Evolutionary conservation across 179 eudicot genomes (phyloP).

Genomic region (Heliamphora pulchella): DNA sequence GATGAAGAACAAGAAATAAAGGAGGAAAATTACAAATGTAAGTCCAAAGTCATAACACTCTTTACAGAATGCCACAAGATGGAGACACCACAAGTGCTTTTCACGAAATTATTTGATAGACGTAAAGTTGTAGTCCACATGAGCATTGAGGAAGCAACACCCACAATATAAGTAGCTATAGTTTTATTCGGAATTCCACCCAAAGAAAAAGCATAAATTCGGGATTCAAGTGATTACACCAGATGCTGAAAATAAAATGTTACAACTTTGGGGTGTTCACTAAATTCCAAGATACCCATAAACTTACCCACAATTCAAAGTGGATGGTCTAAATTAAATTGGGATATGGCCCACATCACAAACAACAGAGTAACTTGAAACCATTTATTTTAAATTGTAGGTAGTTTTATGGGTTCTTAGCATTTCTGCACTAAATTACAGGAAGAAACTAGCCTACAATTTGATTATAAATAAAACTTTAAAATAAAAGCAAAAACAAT

Average conservation of each 20-base stretch:
- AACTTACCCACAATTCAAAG: too few relatives aligned
- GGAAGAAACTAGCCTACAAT: background rate
- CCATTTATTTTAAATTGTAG: too few relatives aligned
- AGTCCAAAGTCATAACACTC: too few relatives aligned
- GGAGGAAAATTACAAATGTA: too few relatives aligned
- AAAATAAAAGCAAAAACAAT: background rate
- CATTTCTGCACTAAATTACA: too few relatives aligned
- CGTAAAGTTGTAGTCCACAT: background rate
- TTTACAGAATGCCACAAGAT: too few relatives aligned
- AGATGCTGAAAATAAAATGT: background rate
- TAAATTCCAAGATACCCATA: background rate
- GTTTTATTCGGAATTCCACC: background rate
- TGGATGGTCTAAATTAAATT: too few relatives aligned
- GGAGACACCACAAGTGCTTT: too few relatives aligned
- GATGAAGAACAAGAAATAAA: background rate
- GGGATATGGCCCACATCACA: too few relatives aligned
- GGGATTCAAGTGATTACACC: background rate
- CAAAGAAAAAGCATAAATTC: constrained; percentile 9
- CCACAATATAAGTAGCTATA: background rate
- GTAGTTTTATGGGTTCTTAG: too few relatives aligned
- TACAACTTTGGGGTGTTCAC: background rate
- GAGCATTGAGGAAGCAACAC: background rate
- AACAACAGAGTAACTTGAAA: too few relatives aligned
- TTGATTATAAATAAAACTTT: background rate
- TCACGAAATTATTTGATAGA: background rate